Evolutionary conservation across 2,329 filamentous ascomycete species (phyloP).

Genomic region (Pseudophaeomoniella oleicola): DNA sequence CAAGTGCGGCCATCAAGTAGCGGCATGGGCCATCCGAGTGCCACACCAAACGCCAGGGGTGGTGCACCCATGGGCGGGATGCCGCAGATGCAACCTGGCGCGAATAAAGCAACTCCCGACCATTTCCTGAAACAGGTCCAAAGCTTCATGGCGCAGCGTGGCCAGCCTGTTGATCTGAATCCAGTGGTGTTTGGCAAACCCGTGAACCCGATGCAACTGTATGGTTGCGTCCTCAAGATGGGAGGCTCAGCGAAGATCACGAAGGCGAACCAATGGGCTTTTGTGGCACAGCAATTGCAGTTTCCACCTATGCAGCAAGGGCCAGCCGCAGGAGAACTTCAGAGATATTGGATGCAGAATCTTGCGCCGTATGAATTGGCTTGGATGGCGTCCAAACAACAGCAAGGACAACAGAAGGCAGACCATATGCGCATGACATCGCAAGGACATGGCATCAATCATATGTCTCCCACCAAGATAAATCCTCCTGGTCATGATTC

Average conservation of each 20-base stretch:
- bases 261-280: slow-evolving; percentile 56
- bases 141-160: slow-evolving; percentile 61
- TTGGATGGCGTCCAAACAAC: slow-evolving; percentile 28
- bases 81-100: slow-evolving; percentile 6
- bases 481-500: slow-evolving; percentile 13
- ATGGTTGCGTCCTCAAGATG: slow-evolving; percentile 59
- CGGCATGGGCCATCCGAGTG: slow-evolving; percentile 8
- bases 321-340: slow-evolving; percentile 53
- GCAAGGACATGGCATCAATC: slow-evolving; percentile 23
- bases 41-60: slow-evolving; percentile 5
- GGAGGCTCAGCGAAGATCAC: slow-evolving; percentile 66
- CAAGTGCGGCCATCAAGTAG: slow-evolving; percentile 19
- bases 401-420: slow-evolving; percentile 26
- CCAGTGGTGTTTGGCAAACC: slow-evolving; percentile 60
- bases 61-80: slow-evolving; percentile 2
- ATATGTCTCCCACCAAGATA: slow-evolving; percentile 18
- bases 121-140: slow-evolving; percentile 63
- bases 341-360: slow-evolving; percentile 60
- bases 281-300: slow-evolving; percentile 49
- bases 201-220: slow-evolving; percentile 63
- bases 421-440: slow-evolving; percentile 7
- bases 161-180: slow-evolving; percentile 58
- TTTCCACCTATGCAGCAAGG: slow-evolving; percentile 50
- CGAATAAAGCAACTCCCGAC: slow-evolving; percentile 37
- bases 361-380: slow-evolving; percentile 58